These are phyloP conservation scores for Taiozyma sp. DNA, from an alignment of 1,139 yeast species.

Conservation along the genomic window DNA sequence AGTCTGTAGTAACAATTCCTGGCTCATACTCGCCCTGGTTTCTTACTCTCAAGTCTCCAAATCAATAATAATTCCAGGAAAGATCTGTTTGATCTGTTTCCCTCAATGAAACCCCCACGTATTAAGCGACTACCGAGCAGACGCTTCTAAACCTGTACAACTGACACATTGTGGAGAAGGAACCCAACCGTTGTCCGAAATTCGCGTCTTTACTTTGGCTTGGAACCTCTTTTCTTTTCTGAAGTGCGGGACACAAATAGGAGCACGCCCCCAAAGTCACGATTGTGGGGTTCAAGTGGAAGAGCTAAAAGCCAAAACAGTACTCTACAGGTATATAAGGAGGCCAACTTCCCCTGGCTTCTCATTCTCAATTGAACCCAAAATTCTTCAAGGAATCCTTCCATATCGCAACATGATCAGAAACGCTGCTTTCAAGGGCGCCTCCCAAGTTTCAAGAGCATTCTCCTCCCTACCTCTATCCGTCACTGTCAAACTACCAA, in stretches of 20 bases:
- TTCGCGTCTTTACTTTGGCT: neutral
- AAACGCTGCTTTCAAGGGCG: neutral
- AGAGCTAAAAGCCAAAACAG: neutral
- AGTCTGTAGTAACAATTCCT: too few species aligned
- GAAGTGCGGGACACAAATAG: neutral
- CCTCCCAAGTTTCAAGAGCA: neutral
- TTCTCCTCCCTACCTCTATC: constrained; percentile 10
- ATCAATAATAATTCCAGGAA: too few species aligned
- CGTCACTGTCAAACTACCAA: constrained; percentile 45
- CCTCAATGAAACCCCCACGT: too few species aligned
- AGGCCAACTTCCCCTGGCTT: neutral
- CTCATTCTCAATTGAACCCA: neutral
- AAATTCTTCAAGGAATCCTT: neutral
- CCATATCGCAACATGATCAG: neutral
- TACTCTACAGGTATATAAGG: neutral
- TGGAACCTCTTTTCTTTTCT: neutral
- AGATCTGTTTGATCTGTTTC: too few species aligned
- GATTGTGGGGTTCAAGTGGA: neutral
- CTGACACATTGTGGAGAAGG: neutral
- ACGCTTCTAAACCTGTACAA: too few species aligned
- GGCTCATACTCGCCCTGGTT: neutral
- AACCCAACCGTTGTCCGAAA: neutral
- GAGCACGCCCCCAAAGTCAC: too few species aligned
- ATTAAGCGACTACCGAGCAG: too few species aligned
- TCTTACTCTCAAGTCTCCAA: neutral